Conservation (phyloP, 306 rosid species). For the Alnus rubra region DNA sequence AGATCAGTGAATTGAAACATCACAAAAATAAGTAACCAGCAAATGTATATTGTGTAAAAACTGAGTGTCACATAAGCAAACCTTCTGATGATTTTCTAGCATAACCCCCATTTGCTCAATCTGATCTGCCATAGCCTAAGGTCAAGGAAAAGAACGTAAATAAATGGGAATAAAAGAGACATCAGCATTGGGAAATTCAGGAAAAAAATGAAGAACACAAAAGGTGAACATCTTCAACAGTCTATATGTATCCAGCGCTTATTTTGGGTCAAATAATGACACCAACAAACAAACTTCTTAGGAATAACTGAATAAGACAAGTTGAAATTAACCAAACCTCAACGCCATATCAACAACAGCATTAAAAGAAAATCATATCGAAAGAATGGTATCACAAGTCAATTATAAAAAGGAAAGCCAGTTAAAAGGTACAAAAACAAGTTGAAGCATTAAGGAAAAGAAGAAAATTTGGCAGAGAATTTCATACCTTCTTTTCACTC, state of each 20-base stretch:
- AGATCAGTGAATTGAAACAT: constrained; percentile 15
- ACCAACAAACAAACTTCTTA: neutral
- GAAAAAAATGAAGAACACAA: neutral
- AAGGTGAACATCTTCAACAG: neutral
- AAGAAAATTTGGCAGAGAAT: neutral
- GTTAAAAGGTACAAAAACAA: neutral
- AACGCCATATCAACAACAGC: neutral
- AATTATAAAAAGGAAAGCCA: neutral
- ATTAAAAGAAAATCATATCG: neutral
- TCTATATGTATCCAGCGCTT: neutral
- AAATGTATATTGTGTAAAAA: neutral
- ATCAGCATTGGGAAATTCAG: neutral
- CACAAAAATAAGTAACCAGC: neutral
- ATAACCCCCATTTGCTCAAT: constrained; percentile 84
- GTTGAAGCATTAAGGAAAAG: constrained; percentile 4
- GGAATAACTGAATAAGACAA: neutral
- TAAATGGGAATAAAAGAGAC: neutral
- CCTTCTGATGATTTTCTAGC: constrained; percentile 81
- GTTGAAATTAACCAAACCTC: neutral
- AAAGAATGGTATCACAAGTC: neutral
- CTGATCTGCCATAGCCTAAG: constrained; percentile 88
- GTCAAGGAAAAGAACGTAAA: constrained; percentile 20
- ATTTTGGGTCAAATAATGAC: neutral
- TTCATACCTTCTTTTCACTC: constrained; percentile 75
- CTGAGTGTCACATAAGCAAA: constrained; percentile 21